Conservation (phyloP, 495 filamentous ascomycete genomes). For the Copromyces sp. region DNA sequence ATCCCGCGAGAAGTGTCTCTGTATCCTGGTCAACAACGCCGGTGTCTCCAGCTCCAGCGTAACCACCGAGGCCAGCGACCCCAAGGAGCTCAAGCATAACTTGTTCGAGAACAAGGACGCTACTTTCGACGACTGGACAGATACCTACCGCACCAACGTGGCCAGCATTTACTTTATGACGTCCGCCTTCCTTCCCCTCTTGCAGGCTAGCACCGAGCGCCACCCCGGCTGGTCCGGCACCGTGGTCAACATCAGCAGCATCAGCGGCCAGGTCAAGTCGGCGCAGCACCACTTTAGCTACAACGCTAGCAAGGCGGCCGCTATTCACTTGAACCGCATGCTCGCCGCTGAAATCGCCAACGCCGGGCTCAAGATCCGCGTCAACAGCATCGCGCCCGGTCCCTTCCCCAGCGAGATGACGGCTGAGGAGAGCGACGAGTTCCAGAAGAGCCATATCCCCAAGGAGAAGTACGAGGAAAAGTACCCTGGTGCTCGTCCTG, state of each 20-base stretch:
- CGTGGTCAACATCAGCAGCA: slow-evolving; percentile 49
- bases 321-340: slow-evolving; percentile 57
- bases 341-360: slow-evolving; percentile 30
- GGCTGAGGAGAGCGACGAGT: slow-evolving; percentile 41
- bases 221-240: slow-evolving; percentile 42
- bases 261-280: slow-evolving; percentile 49
- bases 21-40: slow-evolving; percentile 73
- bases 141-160: slow-evolving; percentile 64
- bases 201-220: slow-evolving; percentile 33
- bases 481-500: slow-evolving; percentile 51
- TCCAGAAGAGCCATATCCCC: slow-evolving; percentile 54
- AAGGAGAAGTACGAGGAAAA: slow-evolving; percentile 50
- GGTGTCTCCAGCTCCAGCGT: slow-evolving; percentile 53
- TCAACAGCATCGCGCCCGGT: slow-evolving; percentile 65
- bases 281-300: slow-evolving; percentile 70
- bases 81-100: slow-evolving; percentile 41
- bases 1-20: slow-evolving; percentile 54
- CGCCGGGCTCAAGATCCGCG: slow-evolving; percentile 46
- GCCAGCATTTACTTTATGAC: slow-evolving; percentile 53
- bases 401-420: slow-evolving; percentile 68
- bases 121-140: slow-evolving; percentile 59
- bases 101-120: slow-evolving; percentile 27
- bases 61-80: slow-evolving; percentile 44
- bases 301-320: slow-evolving; percentile 61
- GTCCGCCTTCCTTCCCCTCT: slow-evolving; percentile 33